Conservation (phyloP, 2,329 filamentous ascomycete species). For the Colletotrichum viniferum region DNA sequence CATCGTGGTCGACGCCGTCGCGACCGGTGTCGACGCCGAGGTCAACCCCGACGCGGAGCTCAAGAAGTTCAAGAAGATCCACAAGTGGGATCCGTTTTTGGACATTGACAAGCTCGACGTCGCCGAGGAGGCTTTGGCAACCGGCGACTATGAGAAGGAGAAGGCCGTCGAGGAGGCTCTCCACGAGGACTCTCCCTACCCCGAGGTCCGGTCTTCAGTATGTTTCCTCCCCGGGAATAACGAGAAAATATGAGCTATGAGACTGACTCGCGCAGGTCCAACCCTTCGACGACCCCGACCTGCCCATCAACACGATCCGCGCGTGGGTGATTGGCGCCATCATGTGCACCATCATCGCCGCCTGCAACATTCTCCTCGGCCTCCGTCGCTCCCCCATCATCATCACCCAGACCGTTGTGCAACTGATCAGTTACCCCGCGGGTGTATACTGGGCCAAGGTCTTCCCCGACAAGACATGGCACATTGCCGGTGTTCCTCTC, state of each 20-base stretch:
- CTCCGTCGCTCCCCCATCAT: slow-evolving; percentile 53
- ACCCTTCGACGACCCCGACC: slow-evolving; percentile 48
- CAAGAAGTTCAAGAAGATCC: slow-evolving; percentile 51
- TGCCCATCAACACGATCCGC: slow-evolving; percentile 61
- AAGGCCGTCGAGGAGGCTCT: slow-evolving; percentile 48
- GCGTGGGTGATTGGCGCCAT: slow-evolving; percentile 63
- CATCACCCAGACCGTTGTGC: slow-evolving; percentile 59
- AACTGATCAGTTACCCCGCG: slow-evolving; percentile 59
- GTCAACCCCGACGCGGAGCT: slow-evolving; percentile 43
- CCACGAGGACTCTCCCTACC: slow-evolving; percentile 61
- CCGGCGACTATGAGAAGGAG: slow-evolving; percentile 49
- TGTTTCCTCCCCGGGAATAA: background rate
- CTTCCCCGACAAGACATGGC: slow-evolving; percentile 34
- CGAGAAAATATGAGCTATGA: fast-evolving
- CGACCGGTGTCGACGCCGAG: slow-evolving; percentile 41
- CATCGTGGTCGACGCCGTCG: slow-evolving; percentile 37
- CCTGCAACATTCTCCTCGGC: slow-evolving; percentile 58
- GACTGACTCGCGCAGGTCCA: background rate
- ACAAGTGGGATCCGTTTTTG: slow-evolving; percentile 63
- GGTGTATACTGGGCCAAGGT: slow-evolving; percentile 35
- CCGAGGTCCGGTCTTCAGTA: slow-evolving; percentile 46
- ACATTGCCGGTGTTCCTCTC: slow-evolving; percentile 34
- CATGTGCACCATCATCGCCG: slow-evolving; percentile 62
- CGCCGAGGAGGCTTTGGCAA: slow-evolving; percentile 50
- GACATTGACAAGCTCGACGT: slow-evolving; percentile 56